Base-by-base conservation (phyloP, 371 early-diverging fungal genomes). In the Nosema bombycis region DNA sequence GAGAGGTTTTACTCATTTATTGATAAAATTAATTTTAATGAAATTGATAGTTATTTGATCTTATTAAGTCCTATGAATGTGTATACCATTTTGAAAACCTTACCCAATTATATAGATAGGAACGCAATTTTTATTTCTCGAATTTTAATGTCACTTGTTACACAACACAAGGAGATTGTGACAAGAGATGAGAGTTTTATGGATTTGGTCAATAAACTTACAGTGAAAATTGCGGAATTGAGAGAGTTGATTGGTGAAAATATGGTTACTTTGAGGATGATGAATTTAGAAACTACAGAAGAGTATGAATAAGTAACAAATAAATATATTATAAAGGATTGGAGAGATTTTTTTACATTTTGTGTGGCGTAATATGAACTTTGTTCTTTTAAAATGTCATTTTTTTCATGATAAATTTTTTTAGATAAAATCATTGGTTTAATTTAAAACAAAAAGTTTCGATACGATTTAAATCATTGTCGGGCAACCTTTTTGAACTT, bases 11-110 rank as follows among this genome's bases (percentile, higher is more conserved):
- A 61, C 46, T 33, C 32, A 34, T 56, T 73, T 55, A 15, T 79
- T 1, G 46, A 71, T 29, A 37, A 56, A 2, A 33, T 77, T 4
- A 70, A 77, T 38, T 72, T 80, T 33, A 56, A 32, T 4, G 82
- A 79, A 46, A 29, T 82, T 6, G 46, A 65, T 14, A 70, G 56
- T 33, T 80, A 37, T 23, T 55, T 83, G 36, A 46, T 69, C 60
- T 36, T 80, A 15, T 33, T 83, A 32, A 75, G 46, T 61, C 21
- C 57, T 24, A 23, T 1, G 0, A 29, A 64, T n/a, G 62, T 82
- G n/a, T 30, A 57, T 38, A 28, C 32, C 0, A 12, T 78, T 18
- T 30, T 82, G 3, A 36, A 73, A 21, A 36, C 56, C 29, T 21
- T 81, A 1, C 0, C 23, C 15, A 28, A 70, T 29, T 65, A 24